Percentiles rank a stretch among this genome's conserved stretches.
Evolutionary conservation across 2,329 filamentous ascomycete genomes (phyloP).

Genomic region (Calycina marina): DNA sequence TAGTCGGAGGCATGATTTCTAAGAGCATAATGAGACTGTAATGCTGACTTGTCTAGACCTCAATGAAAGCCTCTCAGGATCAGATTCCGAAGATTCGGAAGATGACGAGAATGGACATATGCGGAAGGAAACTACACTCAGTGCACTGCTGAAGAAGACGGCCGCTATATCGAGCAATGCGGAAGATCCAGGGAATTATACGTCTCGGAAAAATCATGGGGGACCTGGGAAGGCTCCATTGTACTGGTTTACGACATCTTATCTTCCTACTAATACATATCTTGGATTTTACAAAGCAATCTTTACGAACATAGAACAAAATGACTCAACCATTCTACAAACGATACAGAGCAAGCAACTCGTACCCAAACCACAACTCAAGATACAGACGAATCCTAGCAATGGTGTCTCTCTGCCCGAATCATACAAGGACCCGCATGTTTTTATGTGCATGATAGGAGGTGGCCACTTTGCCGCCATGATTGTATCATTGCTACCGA

Average conservation of each 20-base stretch:
- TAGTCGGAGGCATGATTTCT: constrained; percentile 48
- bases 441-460: constrained; percentile 97
- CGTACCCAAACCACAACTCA: constrained; percentile 37
- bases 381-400: constrained; percentile 35
- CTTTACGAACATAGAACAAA: constrained; percentile 58
- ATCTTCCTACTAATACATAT: constrained; percentile 62
- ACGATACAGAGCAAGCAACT: constrained; percentile 67
- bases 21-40: no score
- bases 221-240: constrained; percentile 57
- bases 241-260: constrained; percentile 70
- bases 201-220: constrained; percentile 33
- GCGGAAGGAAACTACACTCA: constrained; percentile 56
- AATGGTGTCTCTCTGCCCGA: constrained; percentile 41
- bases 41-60: constrained; percentile 47
- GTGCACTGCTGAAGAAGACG: constrained; percentile 67
- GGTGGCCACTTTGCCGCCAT: constrained; percentile 96
- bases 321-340: constrained; percentile 45
- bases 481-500: constrained; percentile 78
- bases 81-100: constrained; percentile 55
- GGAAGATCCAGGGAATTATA: constrained; percentile 32
- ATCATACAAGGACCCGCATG: constrained; percentile 59
- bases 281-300: constrained; percentile 78
- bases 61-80: constrained; percentile 86
- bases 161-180: constrained; percentile 48
- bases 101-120: constrained; percentile 40